Conservation (phyloP, 768 basidiomycete species). For the Suillus tomentosus region DNA sequence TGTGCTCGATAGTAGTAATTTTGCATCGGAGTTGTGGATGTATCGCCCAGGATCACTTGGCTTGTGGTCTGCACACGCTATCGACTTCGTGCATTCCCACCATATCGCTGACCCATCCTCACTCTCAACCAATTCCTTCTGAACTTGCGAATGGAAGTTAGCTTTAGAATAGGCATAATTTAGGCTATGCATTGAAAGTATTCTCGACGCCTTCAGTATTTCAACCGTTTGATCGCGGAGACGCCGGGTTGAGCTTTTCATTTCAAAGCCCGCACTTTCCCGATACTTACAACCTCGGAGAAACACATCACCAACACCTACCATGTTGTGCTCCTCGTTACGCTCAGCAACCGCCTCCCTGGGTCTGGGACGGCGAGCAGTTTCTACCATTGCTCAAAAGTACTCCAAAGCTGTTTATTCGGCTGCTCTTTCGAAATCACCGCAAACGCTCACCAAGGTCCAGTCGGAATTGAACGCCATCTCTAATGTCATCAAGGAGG, state of each 20-base stretch:
- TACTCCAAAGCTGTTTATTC: slow-evolving; percentile 83
- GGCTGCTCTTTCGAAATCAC: slow-evolving; percentile 82
- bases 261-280: slow-evolving; percentile 9
- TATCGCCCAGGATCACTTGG: neutral
- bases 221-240: neutral
- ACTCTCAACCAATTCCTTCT: neutral
- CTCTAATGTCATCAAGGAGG: slow-evolving; percentile 64
- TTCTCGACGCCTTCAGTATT: neutral
- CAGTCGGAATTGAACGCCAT: slow-evolving; percentile 80
- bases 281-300: slow-evolving; percentile 4
- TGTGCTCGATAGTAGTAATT: neutral
- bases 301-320: slow-evolving; percentile 19
- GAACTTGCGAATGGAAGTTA: neutral
- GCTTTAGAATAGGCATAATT: neutral
- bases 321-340: slow-evolving; percentile 60
- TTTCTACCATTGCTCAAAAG: slow-evolving; percentile 76
- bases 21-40: neutral
- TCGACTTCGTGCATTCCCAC: neutral
- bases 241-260: slow-evolving; percentile 10
- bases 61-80: neutral
- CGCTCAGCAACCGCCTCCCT: slow-evolving; percentile 49
- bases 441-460: slow-evolving; percentile 80
- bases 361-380: slow-evolving; percentile 67
- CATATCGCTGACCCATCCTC: neutral
- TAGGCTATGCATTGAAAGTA: neutral